Evolutionary conservation across 345 rosid species (phyloP).

Genomic region (Populus simonii): DNA sequence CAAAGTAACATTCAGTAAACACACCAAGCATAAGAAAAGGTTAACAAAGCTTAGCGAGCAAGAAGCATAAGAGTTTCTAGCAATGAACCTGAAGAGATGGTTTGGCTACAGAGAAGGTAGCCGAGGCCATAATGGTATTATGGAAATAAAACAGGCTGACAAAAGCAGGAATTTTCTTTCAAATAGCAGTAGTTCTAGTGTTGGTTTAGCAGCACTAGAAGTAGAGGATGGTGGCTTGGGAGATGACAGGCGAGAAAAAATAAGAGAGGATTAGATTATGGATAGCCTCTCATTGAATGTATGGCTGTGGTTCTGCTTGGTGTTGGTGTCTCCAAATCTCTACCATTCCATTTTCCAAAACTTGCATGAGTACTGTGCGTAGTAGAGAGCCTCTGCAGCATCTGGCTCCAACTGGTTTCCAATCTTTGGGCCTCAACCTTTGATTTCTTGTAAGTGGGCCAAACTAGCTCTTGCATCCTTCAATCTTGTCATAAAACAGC

Average conservation of each 20-base stretch:
- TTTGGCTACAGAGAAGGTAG: constrained; percentile 81
- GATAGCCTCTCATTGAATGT: constrained; percentile 68
- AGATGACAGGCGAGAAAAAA: constrained; percentile 7
- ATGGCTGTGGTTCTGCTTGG: constrained; percentile 44
- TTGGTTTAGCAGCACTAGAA: not conserved
- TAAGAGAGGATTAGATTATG: constrained; percentile 71
- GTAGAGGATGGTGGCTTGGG: constrained; percentile 15
- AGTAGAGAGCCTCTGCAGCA: not conserved
- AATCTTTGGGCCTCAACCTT: constrained; percentile 1
- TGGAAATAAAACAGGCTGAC: not conserved
- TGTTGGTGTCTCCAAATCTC: constrained; percentile 19
- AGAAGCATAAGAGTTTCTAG: not conserved
- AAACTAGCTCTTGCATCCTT: not conserved
- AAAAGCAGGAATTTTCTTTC: not conserved
- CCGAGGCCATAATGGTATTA: constrained; percentile 66
- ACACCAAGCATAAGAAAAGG: not conserved
- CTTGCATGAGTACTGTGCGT: not conserved
- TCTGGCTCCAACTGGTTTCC: not conserved
- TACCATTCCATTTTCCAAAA: not conserved
- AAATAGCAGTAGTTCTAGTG: not conserved
- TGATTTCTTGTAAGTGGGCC: not conserved
- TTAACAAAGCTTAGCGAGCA: not conserved
- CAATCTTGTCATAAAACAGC: not conserved
- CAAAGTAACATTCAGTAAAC: not conserved
- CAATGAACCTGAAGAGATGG: constrained; percentile 70